These are phyloP conservation scores for Polyporus tsugae DNA, from an alignment of 1,284 basidiomycete genomes.

Conservation along the genomic window DNA sequence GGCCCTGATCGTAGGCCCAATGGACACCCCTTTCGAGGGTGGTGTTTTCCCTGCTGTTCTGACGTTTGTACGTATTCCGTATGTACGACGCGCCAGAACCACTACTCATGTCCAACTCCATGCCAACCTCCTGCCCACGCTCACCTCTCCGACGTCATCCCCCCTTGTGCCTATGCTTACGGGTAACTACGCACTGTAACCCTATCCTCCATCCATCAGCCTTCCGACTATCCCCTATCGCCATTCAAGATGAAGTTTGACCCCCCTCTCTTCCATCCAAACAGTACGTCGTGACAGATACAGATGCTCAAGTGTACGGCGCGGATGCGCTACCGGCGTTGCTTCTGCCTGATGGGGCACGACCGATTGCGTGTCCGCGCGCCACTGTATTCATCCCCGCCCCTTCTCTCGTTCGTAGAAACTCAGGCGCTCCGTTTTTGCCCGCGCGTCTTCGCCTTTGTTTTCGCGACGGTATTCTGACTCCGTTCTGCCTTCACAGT, in stretches of 20 bases:
- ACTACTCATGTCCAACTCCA: slow-evolving; percentile 21
- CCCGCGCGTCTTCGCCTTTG: slow-evolving; percentile 7
- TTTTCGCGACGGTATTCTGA: slow-evolving; percentile 1
- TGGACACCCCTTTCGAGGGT: slow-evolving; percentile 98
- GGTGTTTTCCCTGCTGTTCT: slow-evolving; percentile 95
- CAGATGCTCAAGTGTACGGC: background rate
- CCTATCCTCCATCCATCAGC: slow-evolving; percentile 54
- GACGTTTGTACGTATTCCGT: slow-evolving; percentile 77
- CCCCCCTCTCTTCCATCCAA: slow-evolving; percentile 96
- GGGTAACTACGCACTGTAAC: background rate
- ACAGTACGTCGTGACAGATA: slow-evolving; percentile 68
- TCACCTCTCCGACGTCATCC: slow-evolving; percentile 15
- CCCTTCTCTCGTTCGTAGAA: slow-evolving; percentile 10
- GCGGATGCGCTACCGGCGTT: background rate
- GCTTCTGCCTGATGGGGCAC: background rate
- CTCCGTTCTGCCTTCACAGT: slow-evolving; percentile 51
- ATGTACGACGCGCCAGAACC: slow-evolving; percentile 20
- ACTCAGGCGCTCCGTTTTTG: slow-evolving; percentile 8
- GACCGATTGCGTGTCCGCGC: background rate
- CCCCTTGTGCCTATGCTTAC: background rate
- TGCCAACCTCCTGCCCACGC: slow-evolving; percentile 12
- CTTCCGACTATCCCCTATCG: slow-evolving; percentile 91
- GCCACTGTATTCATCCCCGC: background rate
- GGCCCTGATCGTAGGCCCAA: slow-evolving; percentile 94
- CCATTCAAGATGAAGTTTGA: slow-evolving; percentile 99